A percentile compares a stretch with the other conserved stretches of the same genome.
Evolutionary conservation across 73 alveolate species (phyloP).

Genomic region (Loxodes magnus): DNA sequence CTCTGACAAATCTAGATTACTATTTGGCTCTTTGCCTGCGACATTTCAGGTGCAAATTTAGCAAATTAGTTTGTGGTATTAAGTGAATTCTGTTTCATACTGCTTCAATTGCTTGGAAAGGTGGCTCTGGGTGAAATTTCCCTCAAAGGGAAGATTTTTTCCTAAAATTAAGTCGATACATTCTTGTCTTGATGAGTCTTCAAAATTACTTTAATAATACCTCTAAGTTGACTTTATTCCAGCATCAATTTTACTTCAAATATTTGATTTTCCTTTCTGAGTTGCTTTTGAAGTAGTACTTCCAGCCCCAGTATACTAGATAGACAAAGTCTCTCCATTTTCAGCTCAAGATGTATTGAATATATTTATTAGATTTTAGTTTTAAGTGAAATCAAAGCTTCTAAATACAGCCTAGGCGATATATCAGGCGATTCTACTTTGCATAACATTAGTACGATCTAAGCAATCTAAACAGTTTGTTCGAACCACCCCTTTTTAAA

Average conservation of each 20-base stretch:
- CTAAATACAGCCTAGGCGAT: background rate
- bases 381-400: background rate
- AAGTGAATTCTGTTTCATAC: no score
- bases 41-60: no score
- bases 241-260: conserved; percentile 44
- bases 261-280: conserved; percentile 52
- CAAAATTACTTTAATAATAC: conserved; percentile 49
- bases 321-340: conserved; percentile 46
- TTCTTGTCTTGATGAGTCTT: conserved; percentile 50
- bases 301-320: conserved; percentile 81
- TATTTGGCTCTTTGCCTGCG: no score
- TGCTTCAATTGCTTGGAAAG: no score
- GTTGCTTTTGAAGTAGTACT: conserved; percentile 67
- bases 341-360: conserved; percentile 3
- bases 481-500: conserved; percentile 66
- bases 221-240: no score
- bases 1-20: no score
- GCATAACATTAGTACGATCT: conserved; percentile 77
- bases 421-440: conserved; percentile 7
- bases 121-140: no score
- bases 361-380: background rate
- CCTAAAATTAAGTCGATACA: background rate
- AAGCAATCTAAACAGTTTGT: conserved; percentile 86
- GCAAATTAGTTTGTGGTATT: no score
- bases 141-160: no score